Evolutionary conservation across 2,329 filamentous ascomycete genomes (phyloP).

Genomic region (Mariannaea sp.): DNA sequence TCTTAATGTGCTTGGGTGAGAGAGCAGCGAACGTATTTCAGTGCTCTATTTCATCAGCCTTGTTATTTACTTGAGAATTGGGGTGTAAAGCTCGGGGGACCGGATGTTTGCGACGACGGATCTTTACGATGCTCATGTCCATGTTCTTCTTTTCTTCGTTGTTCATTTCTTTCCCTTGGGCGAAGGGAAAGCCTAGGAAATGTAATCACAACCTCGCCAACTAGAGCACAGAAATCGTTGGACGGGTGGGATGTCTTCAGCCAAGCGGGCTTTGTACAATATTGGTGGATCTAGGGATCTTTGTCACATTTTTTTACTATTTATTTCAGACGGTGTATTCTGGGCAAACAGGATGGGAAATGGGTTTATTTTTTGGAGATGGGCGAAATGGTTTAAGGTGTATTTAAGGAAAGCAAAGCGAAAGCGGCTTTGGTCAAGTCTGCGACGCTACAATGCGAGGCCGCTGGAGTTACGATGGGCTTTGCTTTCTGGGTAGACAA

Average conservation of each 20-base stretch:
- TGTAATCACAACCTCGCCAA: slow-evolving; percentile 16
- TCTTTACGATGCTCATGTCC: slow-evolving; percentile 34
- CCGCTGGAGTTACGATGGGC: slow-evolving; percentile 7
- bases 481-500: slow-evolving; percentile 20
- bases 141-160: slow-evolving; percentile 15
- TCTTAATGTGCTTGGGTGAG: slow-evolving; percentile 17
- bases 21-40: slow-evolving; percentile 14
- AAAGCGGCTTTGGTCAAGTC: slow-evolving; percentile 3
- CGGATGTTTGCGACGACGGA: slow-evolving; percentile 12
- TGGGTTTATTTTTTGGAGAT: not conserved
- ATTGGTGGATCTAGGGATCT: slow-evolving; percentile 13
- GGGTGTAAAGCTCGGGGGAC: slow-evolving; percentile 8
- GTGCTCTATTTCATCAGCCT: slow-evolving; percentile 17
- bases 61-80: slow-evolving; percentile 10
- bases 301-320: slow-evolving; percentile 9
- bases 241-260: not conserved
- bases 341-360: slow-evolving; percentile 6
- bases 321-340: too few relatives aligned
- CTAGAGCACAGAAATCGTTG: slow-evolving; percentile 2
- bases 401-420: slow-evolving; percentile 12
- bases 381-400: slow-evolving; percentile 17
- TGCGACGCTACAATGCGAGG: not conserved
- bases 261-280: slow-evolving; percentile 26
- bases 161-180: slow-evolving; percentile 13
- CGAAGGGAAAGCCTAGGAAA: slow-evolving; percentile 15